Evolutionary conservation across 2,329 filamentous ascomycete species (phyloP), one percentile per base, ranked within the genome.

Genomic region (Paracoccidioides brasiliensis): DNA sequence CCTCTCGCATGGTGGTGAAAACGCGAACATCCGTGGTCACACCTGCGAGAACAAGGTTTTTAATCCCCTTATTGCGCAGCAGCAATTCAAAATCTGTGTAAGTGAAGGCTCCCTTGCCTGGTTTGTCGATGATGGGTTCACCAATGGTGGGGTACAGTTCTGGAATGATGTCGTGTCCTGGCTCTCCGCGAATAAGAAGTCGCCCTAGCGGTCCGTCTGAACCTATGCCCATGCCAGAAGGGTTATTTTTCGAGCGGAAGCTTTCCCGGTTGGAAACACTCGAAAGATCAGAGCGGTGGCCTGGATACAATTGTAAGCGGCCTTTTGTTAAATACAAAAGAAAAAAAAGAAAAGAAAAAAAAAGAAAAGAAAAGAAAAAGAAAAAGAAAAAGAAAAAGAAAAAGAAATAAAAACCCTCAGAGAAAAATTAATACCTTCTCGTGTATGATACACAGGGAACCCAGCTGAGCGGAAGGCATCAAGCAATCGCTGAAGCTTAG

Each of bases 11-110:
- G 4, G 78, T 81, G 7, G 71, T 78, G 30, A 73, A 76, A 3
- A 81, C 77, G 60, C 76, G 79, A 10, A 78, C 77, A 64, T 81
- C 78, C 0, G 78, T 80, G 5, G 78, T 80, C 4, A 80, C 77
- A 4, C 78, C 78, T 14, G 72, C 74, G 14, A 80, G 62, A 10
- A 81, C 69, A 54, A 81, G 65, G 60, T 80, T 80, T 60, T 69
- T 75, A 14, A 80, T 66, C 0, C 77, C 75, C 54, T 73, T 76
- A 50, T 74, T 72, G n/a, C 72, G 70, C 32, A 81, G 67, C 52
- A 76, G 62, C 0, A 76, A 69, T 55, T 80, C 76, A 53, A 80
- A 75, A 54, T 80, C 78, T 0, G 78, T 80, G 59, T 80, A 69
- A 5, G 72, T 65, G 63, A 80, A 80, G 3, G 78, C 77, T 1